phyloP scores from a whole-genome alignment of 768 basidiomycete genomes.

The Boletus rufocinnamomeus region DNA sequence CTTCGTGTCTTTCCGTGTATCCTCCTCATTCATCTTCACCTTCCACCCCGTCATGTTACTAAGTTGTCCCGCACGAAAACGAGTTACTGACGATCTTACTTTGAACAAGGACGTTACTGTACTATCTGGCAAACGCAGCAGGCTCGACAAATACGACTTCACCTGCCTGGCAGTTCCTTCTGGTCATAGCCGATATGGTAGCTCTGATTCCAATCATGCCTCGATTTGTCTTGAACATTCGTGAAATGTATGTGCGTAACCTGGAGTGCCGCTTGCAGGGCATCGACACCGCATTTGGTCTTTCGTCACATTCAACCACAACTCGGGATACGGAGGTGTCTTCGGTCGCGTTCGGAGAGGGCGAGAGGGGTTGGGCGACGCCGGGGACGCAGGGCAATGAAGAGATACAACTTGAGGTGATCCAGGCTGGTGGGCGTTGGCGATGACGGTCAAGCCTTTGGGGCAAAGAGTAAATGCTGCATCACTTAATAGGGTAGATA shows the following conservation, averaged over 20 bases:
- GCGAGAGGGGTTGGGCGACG: not conserved
- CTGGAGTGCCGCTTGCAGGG: not conserved
- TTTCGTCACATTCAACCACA: not conserved
- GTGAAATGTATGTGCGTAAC: not conserved
- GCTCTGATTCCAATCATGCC: not conserved
- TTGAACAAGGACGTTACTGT: not conserved
- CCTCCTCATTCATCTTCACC: not conserved
- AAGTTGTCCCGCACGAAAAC: not conserved
- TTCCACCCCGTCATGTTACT: not conserved
- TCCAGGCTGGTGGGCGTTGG: too few species aligned
- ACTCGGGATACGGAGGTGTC: not conserved
- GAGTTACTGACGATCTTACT: not conserved
- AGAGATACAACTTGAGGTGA: too few species aligned
- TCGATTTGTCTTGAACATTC: not conserved
- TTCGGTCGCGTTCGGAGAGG: not conserved
- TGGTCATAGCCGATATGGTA: accelerated
- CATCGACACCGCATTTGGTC: not conserved
- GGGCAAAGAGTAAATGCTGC: too few species aligned
- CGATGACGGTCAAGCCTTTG: too few species aligned
- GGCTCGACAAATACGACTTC: not conserved
- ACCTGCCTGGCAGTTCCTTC: not conserved
- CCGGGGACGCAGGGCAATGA: too few species aligned
- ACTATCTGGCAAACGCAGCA: not conserved
- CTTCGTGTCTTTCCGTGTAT: not conserved
- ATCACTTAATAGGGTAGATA: not conserved